These are phyloP conservation scores for Punica granatum DNA, from an alignment of 345 rosid species.

Conservation along the genomic window DNA sequence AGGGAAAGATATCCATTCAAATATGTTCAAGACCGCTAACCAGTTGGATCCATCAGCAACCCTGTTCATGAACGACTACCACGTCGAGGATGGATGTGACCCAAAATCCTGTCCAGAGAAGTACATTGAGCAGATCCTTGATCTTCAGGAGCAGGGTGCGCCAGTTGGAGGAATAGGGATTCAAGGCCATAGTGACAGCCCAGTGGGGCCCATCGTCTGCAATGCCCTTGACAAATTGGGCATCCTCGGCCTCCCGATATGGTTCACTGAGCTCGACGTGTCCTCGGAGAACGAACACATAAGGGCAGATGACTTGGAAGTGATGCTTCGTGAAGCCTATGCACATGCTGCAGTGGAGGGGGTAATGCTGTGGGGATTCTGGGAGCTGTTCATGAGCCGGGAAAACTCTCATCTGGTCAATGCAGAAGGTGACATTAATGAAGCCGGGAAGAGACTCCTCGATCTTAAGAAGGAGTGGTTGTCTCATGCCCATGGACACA, in stretches of 20 bases:
- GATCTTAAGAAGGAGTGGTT: constrained; percentile 76
- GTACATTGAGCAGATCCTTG: constrained; percentile 68
- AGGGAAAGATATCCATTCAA: constrained; percentile 61
- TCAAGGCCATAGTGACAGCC: constrained; percentile 83
- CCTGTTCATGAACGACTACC: constrained; percentile 86
- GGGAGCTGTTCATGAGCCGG: constrained; percentile 95
- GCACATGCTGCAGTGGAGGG: constrained; percentile 94
- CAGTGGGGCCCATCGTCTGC: constrained; percentile 61
- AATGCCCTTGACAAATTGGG: constrained; percentile 72
- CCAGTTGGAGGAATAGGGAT: constrained; percentile 86
- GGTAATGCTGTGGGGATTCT: constrained; percentile 93
- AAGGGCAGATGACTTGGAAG: constrained; percentile 89
- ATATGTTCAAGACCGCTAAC: constrained; percentile 70
- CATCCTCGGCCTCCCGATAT: constrained; percentile 72
- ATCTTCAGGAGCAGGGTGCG: constrained; percentile 72
- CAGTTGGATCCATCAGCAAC: constrained; percentile 62
- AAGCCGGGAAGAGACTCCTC: constrained; percentile 69
- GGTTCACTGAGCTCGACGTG: constrained; percentile 96
- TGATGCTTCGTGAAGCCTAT: constrained; percentile 82
- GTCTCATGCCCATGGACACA: constrained; percentile 36
- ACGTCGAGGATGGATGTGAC: constrained; percentile 83
- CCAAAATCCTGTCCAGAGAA: constrained; percentile 65
- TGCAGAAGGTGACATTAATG: constrained; percentile 85
- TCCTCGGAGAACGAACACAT: constrained; percentile 67
- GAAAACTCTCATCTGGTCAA: constrained; percentile 66